These are phyloP conservation scores for Myxozyma geophila DNA, from an alignment of 805 yeast species.

Conservation along the genomic window DNA sequence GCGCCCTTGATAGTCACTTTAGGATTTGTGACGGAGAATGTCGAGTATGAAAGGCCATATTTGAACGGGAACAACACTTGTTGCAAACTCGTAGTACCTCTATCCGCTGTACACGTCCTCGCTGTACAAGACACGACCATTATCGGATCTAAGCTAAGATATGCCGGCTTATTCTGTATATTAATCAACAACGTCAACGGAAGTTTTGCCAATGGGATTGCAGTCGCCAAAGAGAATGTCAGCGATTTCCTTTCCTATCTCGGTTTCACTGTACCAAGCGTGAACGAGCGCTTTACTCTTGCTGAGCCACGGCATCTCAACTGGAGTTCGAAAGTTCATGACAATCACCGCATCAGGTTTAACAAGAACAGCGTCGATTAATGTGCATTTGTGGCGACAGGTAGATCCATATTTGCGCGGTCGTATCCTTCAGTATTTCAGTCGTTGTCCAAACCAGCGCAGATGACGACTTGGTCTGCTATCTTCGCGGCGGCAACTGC, in stretches of 20 bases:
- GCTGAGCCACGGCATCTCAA: constrained; percentile 58
- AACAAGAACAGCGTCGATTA: constrained; percentile 53
- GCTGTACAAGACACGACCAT: constrained; percentile 62
- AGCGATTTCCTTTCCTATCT: constrained; percentile 61
- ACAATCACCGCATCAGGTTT: constrained; percentile 60
- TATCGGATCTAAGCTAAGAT: constrained; percentile 55
- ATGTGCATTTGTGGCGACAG: constrained; percentile 54
- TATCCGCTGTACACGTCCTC: constrained; percentile 71
- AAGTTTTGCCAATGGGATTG: constrained; percentile 66
- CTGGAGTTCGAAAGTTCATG: constrained; percentile 66
- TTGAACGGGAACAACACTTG: constrained; percentile 65
- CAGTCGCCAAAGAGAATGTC: constrained; percentile 63
- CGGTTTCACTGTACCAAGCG: constrained; percentile 63
- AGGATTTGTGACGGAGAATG: constrained; percentile 65
- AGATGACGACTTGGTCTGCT: constrained; percentile 58
- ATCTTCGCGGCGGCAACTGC: constrained; percentile 57
- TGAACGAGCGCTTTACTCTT: constrained; percentile 54
- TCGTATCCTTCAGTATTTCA: constrained; percentile 69
- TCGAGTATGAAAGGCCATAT: constrained; percentile 66
- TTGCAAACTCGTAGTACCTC: constrained; percentile 60
- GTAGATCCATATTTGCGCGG: constrained; percentile 56
- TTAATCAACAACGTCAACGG: constrained; percentile 60
- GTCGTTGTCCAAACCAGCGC: constrained; percentile 58
- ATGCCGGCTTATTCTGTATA: constrained; percentile 61
- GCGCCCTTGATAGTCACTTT: constrained; percentile 23